A percentile compares a stretch with the other conserved stretches of the same genome.
Conservation (phyloP, 169 alveolate genomes). For the Plasmodium adleri region DNA sequence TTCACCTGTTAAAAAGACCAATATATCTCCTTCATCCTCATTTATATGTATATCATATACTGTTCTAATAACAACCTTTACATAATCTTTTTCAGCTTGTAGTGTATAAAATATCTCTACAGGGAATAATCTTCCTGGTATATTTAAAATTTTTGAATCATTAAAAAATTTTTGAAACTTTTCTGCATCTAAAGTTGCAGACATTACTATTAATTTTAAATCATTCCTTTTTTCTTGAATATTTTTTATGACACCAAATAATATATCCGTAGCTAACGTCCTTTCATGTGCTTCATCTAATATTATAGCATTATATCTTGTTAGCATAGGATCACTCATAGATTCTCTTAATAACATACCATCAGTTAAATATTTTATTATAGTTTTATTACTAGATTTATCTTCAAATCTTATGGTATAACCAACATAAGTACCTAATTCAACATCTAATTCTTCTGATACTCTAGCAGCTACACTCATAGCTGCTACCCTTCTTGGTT, state of each 20-base stretch:
- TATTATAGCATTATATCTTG: conserved; percentile 92
- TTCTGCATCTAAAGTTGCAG: conserved; percentile 98
- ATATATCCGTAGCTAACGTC: conserved; percentile 97
- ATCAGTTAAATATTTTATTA: conserved; percentile 97
- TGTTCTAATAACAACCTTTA: conserved; percentile 94
- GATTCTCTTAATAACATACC: conserved; percentile 99
- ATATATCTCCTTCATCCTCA: conserved; percentile 95
- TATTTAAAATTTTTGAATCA: conserved; percentile 95
- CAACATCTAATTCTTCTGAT: conserved; percentile 97
- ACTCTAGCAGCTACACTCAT: conserved; percentile 99
- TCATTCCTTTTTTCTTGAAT: conserved; percentile 90
- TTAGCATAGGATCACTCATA: conserved; percentile 93
- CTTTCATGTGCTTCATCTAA: conserved; percentile 99
- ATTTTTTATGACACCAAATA: conserved; percentile 97
- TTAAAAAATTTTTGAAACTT: conserved; percentile 95
- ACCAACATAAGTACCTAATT: conserved; percentile 97
- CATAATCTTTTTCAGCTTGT: conserved; percentile 95
- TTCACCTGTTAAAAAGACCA: conserved; percentile 96
- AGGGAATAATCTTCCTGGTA: conserved; percentile 98
- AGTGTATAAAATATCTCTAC: conserved; percentile 97
- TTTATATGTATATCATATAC: conserved; percentile 93
- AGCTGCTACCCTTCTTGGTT: conserved; percentile 99
- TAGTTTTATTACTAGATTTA: conserved; percentile 89
- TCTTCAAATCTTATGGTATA: conserved; percentile 99
- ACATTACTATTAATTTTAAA: conserved; percentile 96